Base-by-base conservation (phyloP, 75 land plant species). In the Pinus albicaulis region DNA sequence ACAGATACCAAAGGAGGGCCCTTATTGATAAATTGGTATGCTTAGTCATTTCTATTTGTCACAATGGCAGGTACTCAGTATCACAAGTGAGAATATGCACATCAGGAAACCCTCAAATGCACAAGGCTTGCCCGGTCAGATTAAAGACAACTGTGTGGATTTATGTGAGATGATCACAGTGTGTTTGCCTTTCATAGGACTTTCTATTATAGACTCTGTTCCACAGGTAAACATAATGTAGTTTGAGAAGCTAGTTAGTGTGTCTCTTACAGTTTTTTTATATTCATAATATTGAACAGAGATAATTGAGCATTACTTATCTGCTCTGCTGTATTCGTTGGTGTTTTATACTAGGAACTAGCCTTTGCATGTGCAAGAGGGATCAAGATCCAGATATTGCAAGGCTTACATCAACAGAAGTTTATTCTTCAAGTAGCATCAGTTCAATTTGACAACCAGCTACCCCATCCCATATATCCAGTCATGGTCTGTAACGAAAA, bases 401-500 rank as follows among this genome's bases (percentile, higher is more conserved):
- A 92, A 72, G 90, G 81, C 70, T 55, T 85, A 41, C 91, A 93
- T 68, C 91, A 87, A 63, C 95, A 92, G 77, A 86, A 91, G 74
- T 23, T 95, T 56, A 71, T 82, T 56, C 74, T 91, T 41, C 82
- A 89, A 52, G 74, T 95, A 12, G 80, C 81, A 44, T 87, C 78
- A 7, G 60, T 97, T 58, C 98, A 97, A 88, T 83, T 97, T 72
- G 99, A 97, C 72, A 97, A 97, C 55, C 98, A 95, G 80, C 86
- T 95, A 48, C 85, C 63, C 28, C 80, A 26, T 82, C 83, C 92
- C 56, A 79, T 85, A 41, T 95, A 91, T 87, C 99, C 99, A 74
- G 91, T 95, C 36, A 72, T 91, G 75, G 74, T 97, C 19, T 91
- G 90, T 12, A 83, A 89, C 79, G 90, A 91, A 38, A 79, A 82